Conservation (phyloP, 208 protist genomes). For the Leishmania guyanensis region DNA sequence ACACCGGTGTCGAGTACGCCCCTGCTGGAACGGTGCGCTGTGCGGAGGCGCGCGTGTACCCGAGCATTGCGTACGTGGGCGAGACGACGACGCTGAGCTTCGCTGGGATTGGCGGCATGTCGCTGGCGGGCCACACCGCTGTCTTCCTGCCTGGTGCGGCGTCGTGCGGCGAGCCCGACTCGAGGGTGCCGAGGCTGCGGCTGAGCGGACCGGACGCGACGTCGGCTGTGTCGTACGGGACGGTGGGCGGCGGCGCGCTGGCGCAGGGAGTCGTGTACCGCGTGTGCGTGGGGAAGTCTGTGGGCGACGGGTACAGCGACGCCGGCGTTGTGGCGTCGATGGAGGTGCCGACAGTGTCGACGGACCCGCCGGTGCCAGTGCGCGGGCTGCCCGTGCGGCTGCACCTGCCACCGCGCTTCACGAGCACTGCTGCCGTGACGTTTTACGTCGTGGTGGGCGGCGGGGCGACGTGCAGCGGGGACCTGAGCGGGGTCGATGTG, state of each 20-base stretch:
- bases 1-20: constrained; percentile 14
- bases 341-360: constrained; percentile 4
- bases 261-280: background rate
- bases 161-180: background rate
- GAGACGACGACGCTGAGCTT: constrained; percentile 13
- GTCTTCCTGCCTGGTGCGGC: background rate
- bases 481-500: constrained; percentile 9
- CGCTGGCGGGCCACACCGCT: background rate
- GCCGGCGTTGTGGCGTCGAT: constrained; percentile 1
- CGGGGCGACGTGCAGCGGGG: background rate
- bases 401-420: constrained; percentile 9
- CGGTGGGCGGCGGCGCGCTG: background rate
- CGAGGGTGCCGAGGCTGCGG: background rate
- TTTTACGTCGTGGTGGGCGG: constrained; percentile 2
- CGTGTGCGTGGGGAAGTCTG: background rate
- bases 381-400: constrained; percentile 17
- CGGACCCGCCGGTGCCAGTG: constrained; percentile 5
- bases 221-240: constrained; percentile 10
- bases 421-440: constrained; percentile 6
- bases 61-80: constrained; percentile 26
- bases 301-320: constrained; percentile 2
- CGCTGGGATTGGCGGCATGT: background rate
- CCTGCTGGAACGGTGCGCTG: constrained; percentile 34
- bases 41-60: constrained; percentile 19
- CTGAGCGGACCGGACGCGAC: constrained; percentile 2